phyloP scores from a whole-genome alignment of 2,329 filamentous ascomycete genomes.

The Thermoascus crustaceus region DNA sequence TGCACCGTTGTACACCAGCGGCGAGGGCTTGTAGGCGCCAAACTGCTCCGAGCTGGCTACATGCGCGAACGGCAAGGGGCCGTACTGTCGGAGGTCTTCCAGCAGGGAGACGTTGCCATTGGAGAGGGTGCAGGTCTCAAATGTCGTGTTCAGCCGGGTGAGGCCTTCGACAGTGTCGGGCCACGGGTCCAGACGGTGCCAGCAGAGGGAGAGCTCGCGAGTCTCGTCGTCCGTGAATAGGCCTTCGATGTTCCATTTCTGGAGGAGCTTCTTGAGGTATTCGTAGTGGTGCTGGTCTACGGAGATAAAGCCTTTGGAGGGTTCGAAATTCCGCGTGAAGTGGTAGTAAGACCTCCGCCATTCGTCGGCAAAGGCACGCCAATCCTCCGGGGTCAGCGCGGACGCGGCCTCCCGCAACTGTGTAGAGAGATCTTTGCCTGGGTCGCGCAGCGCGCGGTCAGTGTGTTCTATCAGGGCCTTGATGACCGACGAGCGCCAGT shows the following conservation, averaged over 20 bases:
- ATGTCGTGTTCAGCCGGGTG: conserved; percentile 42
- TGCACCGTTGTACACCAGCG: conserved; percentile 57
- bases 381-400: conserved; percentile 49
- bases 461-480: conserved; percentile 49
- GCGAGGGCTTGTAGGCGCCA: conserved; percentile 59
- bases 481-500: conserved; percentile 65
- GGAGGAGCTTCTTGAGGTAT: conserved; percentile 53
- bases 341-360: conserved; percentile 59
- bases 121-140: conserved; percentile 55
- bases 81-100: conserved; percentile 49
- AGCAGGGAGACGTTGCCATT: conserved; percentile 60
- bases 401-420: conserved; percentile 42
- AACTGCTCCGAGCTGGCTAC: conserved; percentile 59
- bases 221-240: conserved; percentile 58
- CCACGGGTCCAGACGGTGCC: conserved; percentile 63
- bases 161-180: conserved; percentile 49
- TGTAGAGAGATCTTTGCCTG: conserved; percentile 38
- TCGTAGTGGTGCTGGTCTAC: conserved; percentile 65
- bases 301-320: conserved; percentile 50
- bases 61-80: conserved; percentile 49
- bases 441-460: conserved; percentile 40
- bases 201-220: conserved; percentile 53
- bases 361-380: conserved; percentile 58
- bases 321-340: conserved; percentile 47
- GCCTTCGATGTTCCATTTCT: conserved; percentile 46